phyloP scores from a whole-genome alignment of 306 rosid genomes.

The Lotus japonicus region DNA sequence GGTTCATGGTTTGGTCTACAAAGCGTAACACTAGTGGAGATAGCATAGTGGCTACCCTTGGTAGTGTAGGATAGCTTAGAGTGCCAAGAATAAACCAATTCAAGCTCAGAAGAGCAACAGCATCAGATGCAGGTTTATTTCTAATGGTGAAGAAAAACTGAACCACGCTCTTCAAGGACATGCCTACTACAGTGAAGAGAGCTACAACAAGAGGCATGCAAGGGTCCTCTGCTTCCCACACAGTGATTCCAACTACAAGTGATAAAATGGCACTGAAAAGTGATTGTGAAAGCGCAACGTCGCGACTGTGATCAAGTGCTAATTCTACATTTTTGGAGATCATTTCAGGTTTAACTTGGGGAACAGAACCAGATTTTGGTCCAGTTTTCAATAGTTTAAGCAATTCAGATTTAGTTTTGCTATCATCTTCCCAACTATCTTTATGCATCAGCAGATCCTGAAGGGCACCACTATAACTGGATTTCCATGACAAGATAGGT shows the following conservation, averaged over 20 bases:
- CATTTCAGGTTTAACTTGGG: slow-evolving; percentile 17
- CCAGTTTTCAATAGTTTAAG: slow-evolving; percentile 35
- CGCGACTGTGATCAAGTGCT: slow-evolving; percentile 29
- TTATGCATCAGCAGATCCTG: slow-evolving; percentile 34
- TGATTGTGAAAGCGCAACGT: slow-evolving; percentile 51
- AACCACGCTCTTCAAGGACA: slow-evolving; percentile 72
- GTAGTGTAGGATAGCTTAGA: slow-evolving; percentile 65
- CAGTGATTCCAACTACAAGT: slow-evolving; percentile 53
- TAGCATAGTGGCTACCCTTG: slow-evolving; percentile 36
- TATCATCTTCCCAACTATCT: slow-evolving; percentile 33
- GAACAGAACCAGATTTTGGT: slow-evolving; percentile 5
- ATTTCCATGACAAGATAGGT: slow-evolving; percentile 30
- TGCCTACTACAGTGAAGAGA: slow-evolving; percentile 67
- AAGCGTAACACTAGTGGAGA: slow-evolving; percentile 31
- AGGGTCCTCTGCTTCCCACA: slow-evolving; percentile 71
- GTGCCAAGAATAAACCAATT: slow-evolving; percentile 88
- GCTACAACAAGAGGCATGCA: slow-evolving; percentile 83
- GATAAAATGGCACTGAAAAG: slow-evolving; percentile 70
- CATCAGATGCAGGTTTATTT: slow-evolving; percentile 69
- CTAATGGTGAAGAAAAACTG: slow-evolving; percentile 54
- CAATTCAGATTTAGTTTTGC: slow-evolving; percentile 28
- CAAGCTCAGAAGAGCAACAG: slow-evolving; percentile 70
- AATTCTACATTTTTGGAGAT: slow-evolving; percentile 13
- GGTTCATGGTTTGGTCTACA: slow-evolving; percentile 10
- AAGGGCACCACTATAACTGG: slow-evolving; percentile 33